A percentile compares a stretch with the other conserved stretches of the same genome.
phyloP scores from a whole-genome alignment of 208 protist genomes.

The Polymyxa betae region DNA sequence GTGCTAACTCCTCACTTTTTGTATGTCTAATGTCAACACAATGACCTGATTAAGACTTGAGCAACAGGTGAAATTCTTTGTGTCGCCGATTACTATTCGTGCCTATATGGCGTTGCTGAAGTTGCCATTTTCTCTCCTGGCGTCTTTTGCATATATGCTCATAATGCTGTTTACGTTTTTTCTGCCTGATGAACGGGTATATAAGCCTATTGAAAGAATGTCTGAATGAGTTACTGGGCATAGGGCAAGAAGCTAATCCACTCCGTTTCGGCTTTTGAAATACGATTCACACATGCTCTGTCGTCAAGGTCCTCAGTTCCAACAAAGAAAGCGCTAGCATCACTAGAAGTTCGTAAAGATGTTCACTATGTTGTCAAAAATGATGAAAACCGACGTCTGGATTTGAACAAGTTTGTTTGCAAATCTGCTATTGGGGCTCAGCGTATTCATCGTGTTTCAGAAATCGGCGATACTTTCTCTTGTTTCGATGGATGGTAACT shows the following conservation, averaged over 20 bases:
- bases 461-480: neutral
- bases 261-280: neutral
- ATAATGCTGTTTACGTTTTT: neutral
- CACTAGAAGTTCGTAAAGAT: neutral
- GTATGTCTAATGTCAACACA: too few species aligned
- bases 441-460: too few species aligned
- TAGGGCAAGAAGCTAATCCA: neutral
- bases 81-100: neutral
- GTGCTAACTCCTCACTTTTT: neutral
- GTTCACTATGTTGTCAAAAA: neutral
- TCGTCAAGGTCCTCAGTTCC: neutral
- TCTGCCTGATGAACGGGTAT: neutral
- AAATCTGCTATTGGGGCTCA: too few species aligned
- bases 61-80: slow-evolving; percentile 2
- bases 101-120: neutral
- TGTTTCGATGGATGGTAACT: neutral
- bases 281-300: neutral
- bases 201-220: neutral
- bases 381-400: neutral
- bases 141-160: neutral
- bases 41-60: too few species aligned
- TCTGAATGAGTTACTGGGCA: neutral
- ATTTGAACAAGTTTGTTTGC: too few species aligned
- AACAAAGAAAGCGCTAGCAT: neutral
- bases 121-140: neutral